Base-by-base conservation (phyloP, 202 grass and related monocot genomes). In the Carex arenaria region DNA sequence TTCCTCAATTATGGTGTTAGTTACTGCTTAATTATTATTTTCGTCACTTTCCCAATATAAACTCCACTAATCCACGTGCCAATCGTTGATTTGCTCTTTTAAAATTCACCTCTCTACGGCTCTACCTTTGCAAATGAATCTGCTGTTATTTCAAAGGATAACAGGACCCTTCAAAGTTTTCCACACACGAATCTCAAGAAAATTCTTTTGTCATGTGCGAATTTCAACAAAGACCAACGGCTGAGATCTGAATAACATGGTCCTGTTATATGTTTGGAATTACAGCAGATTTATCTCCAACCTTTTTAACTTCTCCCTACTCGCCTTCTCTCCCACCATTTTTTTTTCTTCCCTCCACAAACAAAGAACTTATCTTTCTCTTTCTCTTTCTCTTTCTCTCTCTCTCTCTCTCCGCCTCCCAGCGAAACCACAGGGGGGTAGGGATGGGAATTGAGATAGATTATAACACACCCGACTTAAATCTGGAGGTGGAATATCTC, bases 401-500 rank as follows among this genome's bases (percentile, higher is more conserved):
- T 85, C 34, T 55, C 23, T 79, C 20, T 63, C 31, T 72, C 54
- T 5, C 66, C 42, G 71, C 45, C 83, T 79, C 31, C 3, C 36
- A 17, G 3, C 19, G 10, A 51, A 68, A 76, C 55, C 17, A n/a
- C 45, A 73, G 43, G 23, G 68, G 82, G 75, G 18, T 10, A 31
- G 49, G 55, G 17, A 30, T 65, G 38, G 62, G 61, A 61, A 28
- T 52, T 22, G 42, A 54, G 67, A 54, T 31, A 26, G 77, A 49
- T 34, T 73, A 38, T n/a, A 76, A 64, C 38, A 10, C 73, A 66
- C 18, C 11, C 47, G 85, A 65, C 26, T 80, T 70, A 20, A 88
- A 92, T 85, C 40, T 71, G 34, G 88, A 87, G 43, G 85, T 31
- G 15, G 19, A 83, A 51, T 89, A 95, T 80, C 91, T 95, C 59